Evolutionary conservation across 495 filamentous ascomycete genomes (phyloP), one percentile per base, ranked within the genome.

Genomic region (Hyaloscypha finlandica): DNA sequence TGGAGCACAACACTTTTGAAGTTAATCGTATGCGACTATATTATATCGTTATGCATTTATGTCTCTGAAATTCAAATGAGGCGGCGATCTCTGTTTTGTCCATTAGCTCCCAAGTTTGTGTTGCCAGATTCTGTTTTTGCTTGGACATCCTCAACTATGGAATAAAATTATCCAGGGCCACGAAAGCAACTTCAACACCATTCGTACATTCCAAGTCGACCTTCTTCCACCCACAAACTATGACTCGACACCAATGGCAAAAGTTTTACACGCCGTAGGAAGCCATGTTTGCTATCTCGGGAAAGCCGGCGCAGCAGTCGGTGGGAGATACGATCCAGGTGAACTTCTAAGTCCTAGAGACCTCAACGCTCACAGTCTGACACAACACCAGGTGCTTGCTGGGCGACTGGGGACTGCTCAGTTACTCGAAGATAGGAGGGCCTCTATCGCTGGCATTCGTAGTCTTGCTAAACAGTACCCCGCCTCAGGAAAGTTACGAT

Each of bases 401-500:
- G 42, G 42, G 42, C 42, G 42, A 6, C 42, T 48, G 9, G 42
- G 42, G 42, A 48, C 42, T 14, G 42, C 42, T 48, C 42, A 48
- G 16, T 84, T 99, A 22, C 84, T 98, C 42, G 95, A 99, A 79
- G 95, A 99, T 78, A 89, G 95, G 59, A 89, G 95, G 64, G 92
- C 91, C 62, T 94, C 95, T 53, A 96, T 98, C 59, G 85, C 96
- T 64, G 95, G 95, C 35, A 82, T 99, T 39, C 86, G 96, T 67
- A 97, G 93, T 81, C 97, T 99, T 78, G 92, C 95, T 35, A 97
- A 97, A 76, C 86, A 93, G 61, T 98, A 94, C 74, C 96, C 96
- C 37, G 95, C 96, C 16, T 56, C 53, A 56, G 53, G 53, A 31
- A 56, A 56, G 53, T 56, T 30, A 29, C 53, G 8, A 30, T 56